These are phyloP conservation scores for Alternaria triticina DNA, from an alignment of 2,329 filamentous ascomycete genomes.

Conservation along the genomic window DNA sequence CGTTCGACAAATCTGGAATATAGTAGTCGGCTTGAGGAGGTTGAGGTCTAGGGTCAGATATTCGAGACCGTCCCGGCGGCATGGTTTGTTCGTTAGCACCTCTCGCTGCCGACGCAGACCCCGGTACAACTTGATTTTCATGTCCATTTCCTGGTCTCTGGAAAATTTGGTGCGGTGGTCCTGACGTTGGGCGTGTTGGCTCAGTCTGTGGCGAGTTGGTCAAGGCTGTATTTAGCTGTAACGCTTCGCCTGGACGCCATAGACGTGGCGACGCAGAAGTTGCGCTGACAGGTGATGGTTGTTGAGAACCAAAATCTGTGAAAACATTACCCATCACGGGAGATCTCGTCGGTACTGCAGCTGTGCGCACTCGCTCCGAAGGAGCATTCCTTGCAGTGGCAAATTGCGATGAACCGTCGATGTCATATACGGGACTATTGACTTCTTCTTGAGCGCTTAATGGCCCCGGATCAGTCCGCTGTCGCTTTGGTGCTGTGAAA, in stretches of 20 bases:
- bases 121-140: background rate
- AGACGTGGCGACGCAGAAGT: background rate
- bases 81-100: background rate
- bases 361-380: background rate
- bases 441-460: background rate
- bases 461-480: conserved; percentile 13
- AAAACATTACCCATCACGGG: background rate
- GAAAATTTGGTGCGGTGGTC: background rate
- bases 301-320: background rate
- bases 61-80: background rate
- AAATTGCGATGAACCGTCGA: background rate
- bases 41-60: background rate
- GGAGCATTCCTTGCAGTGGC: background rate
- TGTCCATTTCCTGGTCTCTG: background rate
- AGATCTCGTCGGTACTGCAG: background rate
- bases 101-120: background rate
- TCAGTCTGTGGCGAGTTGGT: background rate
- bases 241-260: background rate
- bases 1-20: background rate
- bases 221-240: background rate
- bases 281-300: background rate
- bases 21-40: background rate
- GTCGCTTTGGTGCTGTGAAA: conserved; percentile 19
- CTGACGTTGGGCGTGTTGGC: background rate
- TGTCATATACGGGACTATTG: background rate